Base-by-base conservation (phyloP, 805 yeast species). In the Yamadazyma akitaensis region DNA sequence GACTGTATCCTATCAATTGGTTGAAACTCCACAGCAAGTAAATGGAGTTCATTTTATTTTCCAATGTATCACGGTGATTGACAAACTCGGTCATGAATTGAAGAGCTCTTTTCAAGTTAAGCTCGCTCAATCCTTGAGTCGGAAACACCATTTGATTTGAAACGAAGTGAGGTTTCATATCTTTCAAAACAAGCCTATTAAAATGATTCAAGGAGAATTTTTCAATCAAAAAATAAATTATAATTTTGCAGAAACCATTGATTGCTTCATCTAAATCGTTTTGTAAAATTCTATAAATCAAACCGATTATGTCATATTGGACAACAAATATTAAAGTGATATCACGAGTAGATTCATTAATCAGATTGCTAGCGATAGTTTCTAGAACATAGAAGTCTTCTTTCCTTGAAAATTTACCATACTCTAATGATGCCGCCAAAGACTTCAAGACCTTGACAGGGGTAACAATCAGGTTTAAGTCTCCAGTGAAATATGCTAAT, bases 21-120 rank as follows among this genome's bases (percentile, higher is more conserved):
- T 41, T 32, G 31, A 47, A 44, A 12, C 48, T 25, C 50, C 51
- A 47, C 41, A 43, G 41, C 18, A 40, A 26, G 37, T 50, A 53
- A 21, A 48, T 35, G 10, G 30, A 30, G 17, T 39, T 39, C 34
- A 43, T 40, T 40, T 40, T 43, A 25, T 50, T 59, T 40, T 44
- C 44, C 2, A 55, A 37, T 21, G 43, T 16, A 7, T 28, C 42
- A 5, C 58, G 59, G 25, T 61, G 63, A 37, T 63, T 65, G 26
- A 63, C 43, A 10, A 53, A 21, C 40, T 61, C 60, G 18, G 64
- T 46, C 18, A 63, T 36, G 32, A 59, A 53, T 26, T 52, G 46
- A n/a, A 59, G 28, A 3, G 61, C 42, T 16, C 43, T 33, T 12
- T 37, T 40, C 16, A 52, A 43, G 38, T 51, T 51, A 30, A 36